Evolutionary conservation across 2,329 filamentous ascomycete genomes (phyloP), one percentile per base, ranked within the genome.

Genomic region (Rasamsonia emersonii): DNA sequence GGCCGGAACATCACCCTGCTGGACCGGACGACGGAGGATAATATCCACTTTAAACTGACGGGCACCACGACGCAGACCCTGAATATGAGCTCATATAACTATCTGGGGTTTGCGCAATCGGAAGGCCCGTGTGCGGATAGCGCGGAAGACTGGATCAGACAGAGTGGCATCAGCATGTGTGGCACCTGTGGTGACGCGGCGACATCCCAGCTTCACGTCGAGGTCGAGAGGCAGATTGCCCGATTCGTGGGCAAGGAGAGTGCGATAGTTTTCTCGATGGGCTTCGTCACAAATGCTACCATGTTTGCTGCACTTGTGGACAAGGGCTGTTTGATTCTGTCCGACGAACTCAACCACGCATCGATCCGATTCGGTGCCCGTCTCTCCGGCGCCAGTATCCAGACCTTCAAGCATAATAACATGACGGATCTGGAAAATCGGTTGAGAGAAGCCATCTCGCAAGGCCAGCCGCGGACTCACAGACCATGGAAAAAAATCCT

Each of bases 61-160:
- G 89, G 88, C 35, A 91, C 84, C 25, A 79, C 75, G 36, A 95
- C 86, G 0, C 83, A 95, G 61, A 94, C 89, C 0, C 68, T 96
- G 45, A 96, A 96, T 63, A 82, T 96, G 79, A 93, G 86, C 66
- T 95, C 89, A 1, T 95, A 96, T 71, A 96, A 95, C 63, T 96
- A 95, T 57, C 80, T 96, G 17, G 89, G 89, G 19, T 96, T 95
- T 51, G 89, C 89, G 30, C 89, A 96, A 58, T 94, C 88, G 1
- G 86, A 94, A 41, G 89, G 89, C 6, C 88, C 89, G 26, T 95
- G 88, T 53, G 88, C 89, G 30, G 88, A 95, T 57, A 81, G 81
- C 9, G 84, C 88, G 4, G 89, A 95, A 64, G 79, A 86, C 30
- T 76, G 73, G 24, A 77, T 93, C 42, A 78, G 76, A 57, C 85